phyloP scores from a whole-genome alignment of 768 basidiomycete species.

The Lepiota brunneoincarnata region DNA sequence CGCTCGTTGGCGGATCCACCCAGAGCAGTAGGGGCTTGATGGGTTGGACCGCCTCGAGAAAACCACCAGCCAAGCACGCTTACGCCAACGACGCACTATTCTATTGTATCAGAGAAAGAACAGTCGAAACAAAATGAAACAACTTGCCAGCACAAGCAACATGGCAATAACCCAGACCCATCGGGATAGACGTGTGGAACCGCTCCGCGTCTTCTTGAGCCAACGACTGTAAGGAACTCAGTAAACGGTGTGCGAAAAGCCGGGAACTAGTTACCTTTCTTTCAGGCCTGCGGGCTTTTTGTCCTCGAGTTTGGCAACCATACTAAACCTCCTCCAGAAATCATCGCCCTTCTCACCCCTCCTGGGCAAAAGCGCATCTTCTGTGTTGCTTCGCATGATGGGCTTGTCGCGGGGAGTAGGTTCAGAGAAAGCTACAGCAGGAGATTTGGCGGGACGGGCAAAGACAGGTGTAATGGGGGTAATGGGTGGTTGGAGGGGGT shows the following conservation, averaged over 20 bases:
- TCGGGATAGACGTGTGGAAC: conserved; percentile 49
- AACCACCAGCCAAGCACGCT: conserved; percentile 60
- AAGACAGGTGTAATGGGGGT: conserved; percentile 81
- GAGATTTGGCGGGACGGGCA: conserved; percentile 46
- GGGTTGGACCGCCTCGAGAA: conserved; percentile 45
- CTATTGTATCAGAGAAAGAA: too few species aligned
- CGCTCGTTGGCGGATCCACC: conserved; percentile 10
- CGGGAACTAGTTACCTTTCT: conserved; percentile 33
- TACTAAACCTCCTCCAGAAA: conserved; percentile 85
- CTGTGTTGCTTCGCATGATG: conserved; percentile 67
- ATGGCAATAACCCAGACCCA: conserved; percentile 75
- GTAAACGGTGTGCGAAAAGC: not conserved
- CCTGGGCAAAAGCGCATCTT: conserved; percentile 64
- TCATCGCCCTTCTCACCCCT: conserved; percentile 78
- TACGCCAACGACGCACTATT: conserved; percentile 43
- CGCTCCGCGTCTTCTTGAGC: conserved; percentile 61
- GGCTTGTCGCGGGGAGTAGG: conserved; percentile 30
- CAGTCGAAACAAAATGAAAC: too few species aligned
- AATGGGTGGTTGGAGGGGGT: conserved; percentile 72
- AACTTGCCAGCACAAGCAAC: conserved; percentile 38
- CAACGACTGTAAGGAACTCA: conserved; percentile 44
- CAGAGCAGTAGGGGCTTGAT: conserved; percentile 45
- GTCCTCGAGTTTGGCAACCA: conserved; percentile 71
- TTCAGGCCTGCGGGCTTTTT: conserved; percentile 35
- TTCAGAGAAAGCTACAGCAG: conserved; percentile 43